Evolutionary conservation across 257 asterid species (phyloP).

Genomic region (Fraxinus pennsylvanica): DNA sequence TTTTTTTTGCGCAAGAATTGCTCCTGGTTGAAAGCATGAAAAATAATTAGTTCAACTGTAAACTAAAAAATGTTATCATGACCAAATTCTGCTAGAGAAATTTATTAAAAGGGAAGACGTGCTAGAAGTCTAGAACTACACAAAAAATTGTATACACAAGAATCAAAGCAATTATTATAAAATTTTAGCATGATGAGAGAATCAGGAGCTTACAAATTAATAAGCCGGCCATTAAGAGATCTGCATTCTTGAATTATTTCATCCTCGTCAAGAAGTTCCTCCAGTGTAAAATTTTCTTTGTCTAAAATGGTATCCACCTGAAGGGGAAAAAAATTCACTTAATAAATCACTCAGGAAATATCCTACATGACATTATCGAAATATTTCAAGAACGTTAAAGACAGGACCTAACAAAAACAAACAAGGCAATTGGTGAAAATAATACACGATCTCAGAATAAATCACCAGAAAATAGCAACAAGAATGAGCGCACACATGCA

Average conservation of each 20-base stretch:
- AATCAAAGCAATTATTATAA: neutral
- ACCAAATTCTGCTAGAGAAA: constrained; percentile 8
- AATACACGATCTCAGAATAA: constrained; percentile 10
- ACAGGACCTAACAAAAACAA: constrained; percentile 9
- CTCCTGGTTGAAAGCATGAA: neutral
- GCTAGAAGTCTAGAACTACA: neutral
- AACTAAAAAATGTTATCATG: neutral
- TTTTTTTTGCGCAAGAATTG: neutral
- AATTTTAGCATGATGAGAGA: neutral
- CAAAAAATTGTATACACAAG: constrained; percentile 2
- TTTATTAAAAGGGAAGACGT: too few relatives aligned
- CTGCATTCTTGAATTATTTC: constrained; percentile 97
- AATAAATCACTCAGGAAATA: neutral
- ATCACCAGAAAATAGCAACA: constrained; percentile 19
- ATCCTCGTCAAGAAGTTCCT: constrained; percentile 92
- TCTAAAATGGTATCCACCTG: constrained; percentile 84
- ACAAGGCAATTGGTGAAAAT: neutral
- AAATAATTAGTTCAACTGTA: neutral
- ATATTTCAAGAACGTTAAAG: neutral
- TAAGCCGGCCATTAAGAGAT: constrained; percentile 89
- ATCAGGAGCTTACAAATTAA: constrained; percentile 67
- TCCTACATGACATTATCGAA: neutral
- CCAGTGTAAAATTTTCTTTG: constrained; percentile 71
- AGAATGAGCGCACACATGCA: neutral
- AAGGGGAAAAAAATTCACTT: too few relatives aligned